Percentiles rank a stretch among this genome's conserved stretches.
Conservation (phyloP, 192 early-diverging fungal species). For the Coemansia sp. region DNA sequence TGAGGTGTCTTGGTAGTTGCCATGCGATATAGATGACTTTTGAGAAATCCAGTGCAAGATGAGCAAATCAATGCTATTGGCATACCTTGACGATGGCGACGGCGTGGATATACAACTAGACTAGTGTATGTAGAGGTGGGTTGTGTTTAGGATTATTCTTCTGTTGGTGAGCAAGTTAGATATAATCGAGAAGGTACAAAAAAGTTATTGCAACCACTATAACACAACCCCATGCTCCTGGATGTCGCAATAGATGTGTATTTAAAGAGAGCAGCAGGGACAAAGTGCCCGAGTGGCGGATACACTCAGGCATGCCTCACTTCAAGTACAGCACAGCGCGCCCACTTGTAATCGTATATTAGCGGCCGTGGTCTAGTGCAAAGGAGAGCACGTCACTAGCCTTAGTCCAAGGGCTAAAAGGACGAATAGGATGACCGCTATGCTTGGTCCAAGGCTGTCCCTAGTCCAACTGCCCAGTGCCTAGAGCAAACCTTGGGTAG, state of each 20-base stretch:
- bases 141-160: not conserved
- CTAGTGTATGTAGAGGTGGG: not conserved
- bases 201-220: not conserved
- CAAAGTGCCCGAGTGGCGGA: not conserved
- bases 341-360: not conserved
- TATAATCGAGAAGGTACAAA: not conserved
- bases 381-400: slow-evolving; percentile 2
- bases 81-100: not conserved
- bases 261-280: slow-evolving; percentile 4
- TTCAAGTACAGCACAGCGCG: not conserved
- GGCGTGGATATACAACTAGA: not conserved
- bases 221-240: not conserved
- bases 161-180: not conserved
- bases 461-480: not conserved
- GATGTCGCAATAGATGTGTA: not conserved
- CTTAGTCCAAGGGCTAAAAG: not conserved
- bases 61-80: not conserved
- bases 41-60: not conserved
- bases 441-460: not conserved
- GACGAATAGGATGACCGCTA: not conserved
- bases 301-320: not conserved
- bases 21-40: not conserved
- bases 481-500: not conserved
- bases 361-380: not conserved
- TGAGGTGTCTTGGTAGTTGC: not conserved